phyloP scores from a whole-genome alignment of 2,329 filamentous ascomycete species.

The Fusarium falciforme region DNA sequence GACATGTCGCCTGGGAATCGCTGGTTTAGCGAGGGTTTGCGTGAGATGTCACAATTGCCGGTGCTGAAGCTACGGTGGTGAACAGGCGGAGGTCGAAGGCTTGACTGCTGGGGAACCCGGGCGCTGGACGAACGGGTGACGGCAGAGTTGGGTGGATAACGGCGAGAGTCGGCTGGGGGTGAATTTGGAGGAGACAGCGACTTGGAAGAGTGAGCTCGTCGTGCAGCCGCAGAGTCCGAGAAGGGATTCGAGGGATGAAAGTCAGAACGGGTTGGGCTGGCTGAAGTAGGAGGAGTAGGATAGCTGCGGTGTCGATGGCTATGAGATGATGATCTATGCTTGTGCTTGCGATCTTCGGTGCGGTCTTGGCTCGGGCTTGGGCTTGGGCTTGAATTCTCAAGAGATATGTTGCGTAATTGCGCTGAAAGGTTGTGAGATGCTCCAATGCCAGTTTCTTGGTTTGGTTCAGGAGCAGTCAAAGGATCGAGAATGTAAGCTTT shows the following conservation, averaged over 20 bases:
- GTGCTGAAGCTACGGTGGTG: constrained; percentile 42
- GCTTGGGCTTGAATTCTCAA: constrained; percentile 24
- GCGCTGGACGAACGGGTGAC: constrained; percentile 47
- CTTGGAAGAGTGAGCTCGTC: constrained; percentile 25
- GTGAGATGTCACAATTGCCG: constrained; percentile 22
- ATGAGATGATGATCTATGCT: constrained; percentile 12
- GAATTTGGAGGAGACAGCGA: constrained; percentile 35
- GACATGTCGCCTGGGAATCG: constrained; percentile 74
- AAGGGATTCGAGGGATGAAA: constrained; percentile 61
- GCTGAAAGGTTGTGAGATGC: constrained; percentile 39
- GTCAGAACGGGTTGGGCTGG: constrained; percentile 60
- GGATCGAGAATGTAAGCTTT: constrained; percentile 76
- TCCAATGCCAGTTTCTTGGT: constrained; percentile 68
- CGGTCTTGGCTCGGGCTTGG: constrained; percentile 14
- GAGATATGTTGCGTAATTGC: constrained; percentile 30
- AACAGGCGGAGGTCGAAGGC: constrained; percentile 7
- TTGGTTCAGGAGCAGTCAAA: constrained; percentile 74
- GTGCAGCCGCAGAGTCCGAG: constrained; percentile 36
- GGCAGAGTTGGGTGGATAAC: constrained; percentile 44
- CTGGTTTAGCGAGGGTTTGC: constrained; percentile 37
- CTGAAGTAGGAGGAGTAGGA: constrained; percentile 66
- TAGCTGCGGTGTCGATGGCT: constrained; percentile 30
- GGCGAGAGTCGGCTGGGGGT: constrained; percentile 32
- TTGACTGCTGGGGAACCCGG: constrained; percentile 28
- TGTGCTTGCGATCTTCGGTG: constrained; percentile 7